Conservation (phyloP, 1,139 yeast genomes). For the Williopsis jadinii region DNA sequence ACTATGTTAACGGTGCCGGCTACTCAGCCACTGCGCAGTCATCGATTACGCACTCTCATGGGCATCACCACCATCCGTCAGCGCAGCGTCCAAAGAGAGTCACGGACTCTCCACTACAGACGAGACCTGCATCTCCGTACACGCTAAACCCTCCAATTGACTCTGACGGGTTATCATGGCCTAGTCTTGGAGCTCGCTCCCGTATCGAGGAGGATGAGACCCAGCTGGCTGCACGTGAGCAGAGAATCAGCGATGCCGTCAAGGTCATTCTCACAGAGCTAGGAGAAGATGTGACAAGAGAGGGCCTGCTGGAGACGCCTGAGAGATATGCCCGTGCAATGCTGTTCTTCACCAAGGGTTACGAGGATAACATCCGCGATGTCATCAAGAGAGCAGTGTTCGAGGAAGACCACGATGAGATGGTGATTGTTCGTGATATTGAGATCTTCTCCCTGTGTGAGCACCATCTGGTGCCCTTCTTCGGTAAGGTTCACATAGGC, state of each 20-base stretch:
- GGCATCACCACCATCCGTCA: constrained; percentile 5
- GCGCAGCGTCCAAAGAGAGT: constrained; percentile 7
- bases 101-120: constrained; percentile 44
- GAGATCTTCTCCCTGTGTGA: constrained; percentile 91
- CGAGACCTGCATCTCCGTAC: constrained; percentile 78
- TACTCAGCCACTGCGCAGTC: constrained; percentile 15
- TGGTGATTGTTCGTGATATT: constrained; percentile 95
- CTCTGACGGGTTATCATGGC: constrained; percentile 91
- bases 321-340: constrained; percentile 95
- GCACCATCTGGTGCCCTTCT: constrained; percentile 95
- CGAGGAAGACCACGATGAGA: constrained; percentile 97
- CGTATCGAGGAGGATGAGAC: constrained; percentile 64
- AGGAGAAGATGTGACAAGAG: constrained; percentile 87
- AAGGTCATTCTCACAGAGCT: constrained; percentile 73
- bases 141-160: constrained; percentile 83
- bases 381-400: constrained; percentile 93
- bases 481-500: constrained; percentile 94
- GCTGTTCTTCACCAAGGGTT: constrained; percentile 93
- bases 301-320: constrained; percentile 91
- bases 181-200: constrained; percentile 76
- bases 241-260: constrained; percentile 79
- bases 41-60: constrained; percentile 4
- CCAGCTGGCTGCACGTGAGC: constrained; percentile 56
- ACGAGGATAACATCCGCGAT: constrained; percentile 81
- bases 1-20: constrained; percentile 16